Evolutionary conservation across 352 stramenopile species (phyloP).

Genomic region (Phytopythium cucurbitacearum): DNA sequence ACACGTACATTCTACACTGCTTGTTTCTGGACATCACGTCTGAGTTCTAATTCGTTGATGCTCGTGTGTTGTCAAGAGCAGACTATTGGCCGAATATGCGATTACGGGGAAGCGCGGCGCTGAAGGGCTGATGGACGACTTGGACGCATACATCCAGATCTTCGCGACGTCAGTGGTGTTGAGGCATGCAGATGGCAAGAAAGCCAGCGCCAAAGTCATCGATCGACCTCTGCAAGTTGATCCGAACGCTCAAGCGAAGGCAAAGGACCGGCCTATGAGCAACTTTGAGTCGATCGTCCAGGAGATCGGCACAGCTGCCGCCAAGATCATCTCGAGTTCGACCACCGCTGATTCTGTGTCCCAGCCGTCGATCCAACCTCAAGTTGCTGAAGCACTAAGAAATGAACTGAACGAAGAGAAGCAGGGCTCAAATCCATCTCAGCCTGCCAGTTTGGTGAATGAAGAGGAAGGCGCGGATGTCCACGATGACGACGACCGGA

Average conservation of each 20-base stretch:
- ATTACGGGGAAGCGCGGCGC: conserved; percentile 56
- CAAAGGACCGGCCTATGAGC: background rate
- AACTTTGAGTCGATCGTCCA: conserved; percentile 1
- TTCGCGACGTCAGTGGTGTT: conserved; percentile 63
- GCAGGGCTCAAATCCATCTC: too few relatives aligned
- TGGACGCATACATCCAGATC: conserved; percentile 61
- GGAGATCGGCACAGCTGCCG: conserved; percentile 3
- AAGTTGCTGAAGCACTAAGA: background rate
- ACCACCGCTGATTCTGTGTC: background rate
- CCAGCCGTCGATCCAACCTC: background rate
- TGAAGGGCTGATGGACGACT: conserved; percentile 48
- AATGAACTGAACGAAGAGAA: too few relatives aligned
- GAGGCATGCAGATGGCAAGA: conserved; percentile 31
- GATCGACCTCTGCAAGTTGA: background rate
- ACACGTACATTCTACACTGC: conserved; percentile 23
- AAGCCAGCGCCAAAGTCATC: conserved; percentile 5
- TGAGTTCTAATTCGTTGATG: background rate
- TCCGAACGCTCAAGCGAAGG: background rate
- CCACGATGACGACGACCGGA: conserved; percentile 44
- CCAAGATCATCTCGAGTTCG: conserved; percentile 3
- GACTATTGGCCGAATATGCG: conserved; percentile 63
- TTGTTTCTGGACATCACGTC: background rate
- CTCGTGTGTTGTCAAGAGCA: conserved; percentile 3
- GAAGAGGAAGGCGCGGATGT: too few relatives aligned
- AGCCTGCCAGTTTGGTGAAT: too few relatives aligned